Evolutionary conservation across 495 filamentous ascomycete genomes (phyloP), one percentile per base, ranked within the genome.

Genomic region (Immersiella caudata): DNA sequence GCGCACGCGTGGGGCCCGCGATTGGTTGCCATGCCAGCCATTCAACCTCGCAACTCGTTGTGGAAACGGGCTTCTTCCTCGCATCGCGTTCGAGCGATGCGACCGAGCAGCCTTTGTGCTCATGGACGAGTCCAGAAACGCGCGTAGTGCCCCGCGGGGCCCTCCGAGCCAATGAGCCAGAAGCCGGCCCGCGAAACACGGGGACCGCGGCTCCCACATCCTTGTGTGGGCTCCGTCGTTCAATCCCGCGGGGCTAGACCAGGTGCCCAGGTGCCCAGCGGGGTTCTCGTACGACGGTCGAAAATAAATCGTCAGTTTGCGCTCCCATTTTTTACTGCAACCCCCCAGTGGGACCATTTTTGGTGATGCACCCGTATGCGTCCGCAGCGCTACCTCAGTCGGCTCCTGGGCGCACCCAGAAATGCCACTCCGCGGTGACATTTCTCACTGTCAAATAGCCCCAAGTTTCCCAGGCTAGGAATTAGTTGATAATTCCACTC

Each of bases 251-350:
- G n/a, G 57, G 27, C 20, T 46, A 46, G 40, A 46, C 40, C 40
- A 12, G 29, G 26, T 24, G 12, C 46, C 67, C 49, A 55, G 35
- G 46, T 18, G 58, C 58, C 68, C 49, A 63, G 27, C 52, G 11
- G 61, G 21, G 35, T 51, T 67, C 73, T 75, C 73, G 73, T 75
- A 75, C 73, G 71, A 75, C 65, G 56, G 29, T 8, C 27, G 24
- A 68, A 58, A 49, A 59, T 24, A 66, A 71, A 75, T 73, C 64
- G 71, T 57, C 69, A 67, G 71, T 71, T 75, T 67, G 21, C 35
- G 21, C 57, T 22, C 51, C 33, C 35, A 57, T 16, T 25, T 16
- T 25, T 65, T 33, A 61, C 36, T 52, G 61, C 68, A 57, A 27
- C 7, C 21, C 18, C 29, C 62, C 49, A 60, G 46, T 66, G 27